Conservation (phyloP, 805 yeast genomes). For the Saccharomycopsis sp. region DNA sequence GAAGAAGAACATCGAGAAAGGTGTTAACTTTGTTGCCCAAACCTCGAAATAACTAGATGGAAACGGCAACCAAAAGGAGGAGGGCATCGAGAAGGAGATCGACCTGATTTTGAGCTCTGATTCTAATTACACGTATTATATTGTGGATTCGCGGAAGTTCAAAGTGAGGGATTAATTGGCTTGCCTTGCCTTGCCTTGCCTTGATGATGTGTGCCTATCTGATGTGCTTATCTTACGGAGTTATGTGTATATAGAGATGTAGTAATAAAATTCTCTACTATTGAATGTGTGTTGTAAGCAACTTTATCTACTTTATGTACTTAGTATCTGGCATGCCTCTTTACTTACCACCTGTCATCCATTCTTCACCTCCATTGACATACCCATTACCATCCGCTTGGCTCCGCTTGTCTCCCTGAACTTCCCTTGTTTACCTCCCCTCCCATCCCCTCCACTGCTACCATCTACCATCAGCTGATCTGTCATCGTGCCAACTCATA, state of each 20-base stretch:
- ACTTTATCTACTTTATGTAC: too few species aligned
- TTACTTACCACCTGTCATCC: too few species aligned
- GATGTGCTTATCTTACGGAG: too few species aligned
- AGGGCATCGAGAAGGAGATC: background rate
- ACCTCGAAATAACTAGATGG: slow-evolving; percentile 17
- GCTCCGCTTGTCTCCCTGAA: too few species aligned
- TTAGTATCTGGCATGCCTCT: too few species aligned
- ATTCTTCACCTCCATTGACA: too few species aligned
- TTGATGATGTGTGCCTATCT: too few species aligned
- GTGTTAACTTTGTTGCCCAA: slow-evolving; percentile 68
- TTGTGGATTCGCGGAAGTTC: background rate
- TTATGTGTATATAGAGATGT: background rate
- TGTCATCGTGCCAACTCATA: background rate
- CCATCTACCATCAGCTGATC: background rate
- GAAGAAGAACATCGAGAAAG: slow-evolving; percentile 88
- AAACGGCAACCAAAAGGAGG: background rate
- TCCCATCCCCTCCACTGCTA: background rate
- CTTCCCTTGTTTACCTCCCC: too few species aligned
- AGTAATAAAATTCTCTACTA: background rate
- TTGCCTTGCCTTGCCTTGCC: too few species aligned
- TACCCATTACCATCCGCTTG: too few species aligned
- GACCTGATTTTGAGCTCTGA: background rate
- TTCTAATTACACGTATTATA: background rate
- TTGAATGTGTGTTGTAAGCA: too few species aligned
- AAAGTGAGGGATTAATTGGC: background rate